These are phyloP conservation scores for Zygotorulaspora chibaensis DNA, from an alignment of 805 yeast species.

Conservation along the genomic window DNA sequence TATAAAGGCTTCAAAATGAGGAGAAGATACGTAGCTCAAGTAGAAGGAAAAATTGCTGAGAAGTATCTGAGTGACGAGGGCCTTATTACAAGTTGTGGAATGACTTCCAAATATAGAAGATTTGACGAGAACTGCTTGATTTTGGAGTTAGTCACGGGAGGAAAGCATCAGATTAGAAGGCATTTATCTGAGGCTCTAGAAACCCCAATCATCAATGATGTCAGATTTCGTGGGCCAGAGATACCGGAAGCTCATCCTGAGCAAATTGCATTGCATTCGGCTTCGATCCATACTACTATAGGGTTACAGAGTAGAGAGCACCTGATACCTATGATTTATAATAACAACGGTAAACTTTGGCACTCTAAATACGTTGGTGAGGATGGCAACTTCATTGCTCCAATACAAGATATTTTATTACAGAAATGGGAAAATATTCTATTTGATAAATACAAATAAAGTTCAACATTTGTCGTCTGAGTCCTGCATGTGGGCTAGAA, in stretches of 20 bases:
- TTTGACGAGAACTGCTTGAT: slow-evolving; percentile 24
- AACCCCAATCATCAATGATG: slow-evolving; percentile 34
- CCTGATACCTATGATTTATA: slow-evolving; percentile 25
- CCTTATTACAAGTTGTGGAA: slow-evolving; percentile 12
- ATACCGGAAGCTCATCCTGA: slow-evolving; percentile 4
- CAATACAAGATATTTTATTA: slow-evolving; percentile 18
- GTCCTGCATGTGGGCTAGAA: slow-evolving; percentile 33
- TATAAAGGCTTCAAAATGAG: slow-evolving; percentile 34
- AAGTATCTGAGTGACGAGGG: slow-evolving; percentile 9
- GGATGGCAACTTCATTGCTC: slow-evolving; percentile 25
- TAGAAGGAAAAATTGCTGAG: slow-evolving; percentile 6
- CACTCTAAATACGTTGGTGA: slow-evolving; percentile 19
- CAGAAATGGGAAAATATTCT: slow-evolving; percentile 18
- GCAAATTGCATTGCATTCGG: slow-evolving; percentile 40
- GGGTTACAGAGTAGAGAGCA: slow-evolving; percentile 31
- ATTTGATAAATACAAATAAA: slow-evolving; percentile 1
- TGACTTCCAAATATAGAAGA: slow-evolving; percentile 17
- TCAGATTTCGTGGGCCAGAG: slow-evolving; percentile 22
- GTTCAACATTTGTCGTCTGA: neutral
- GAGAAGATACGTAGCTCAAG: slow-evolving; percentile 37
- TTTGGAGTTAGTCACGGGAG: slow-evolving; percentile 37
- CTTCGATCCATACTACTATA: slow-evolving; percentile 31
- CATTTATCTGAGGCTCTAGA: slow-evolving; percentile 27
- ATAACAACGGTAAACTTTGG: slow-evolving; percentile 27
- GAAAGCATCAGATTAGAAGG: slow-evolving; percentile 40